Percentiles rank a stretch among this genome's conserved stretches.
Conservation (phyloP, 148 eudicot species). For the Beta vulgaris region DNA sequence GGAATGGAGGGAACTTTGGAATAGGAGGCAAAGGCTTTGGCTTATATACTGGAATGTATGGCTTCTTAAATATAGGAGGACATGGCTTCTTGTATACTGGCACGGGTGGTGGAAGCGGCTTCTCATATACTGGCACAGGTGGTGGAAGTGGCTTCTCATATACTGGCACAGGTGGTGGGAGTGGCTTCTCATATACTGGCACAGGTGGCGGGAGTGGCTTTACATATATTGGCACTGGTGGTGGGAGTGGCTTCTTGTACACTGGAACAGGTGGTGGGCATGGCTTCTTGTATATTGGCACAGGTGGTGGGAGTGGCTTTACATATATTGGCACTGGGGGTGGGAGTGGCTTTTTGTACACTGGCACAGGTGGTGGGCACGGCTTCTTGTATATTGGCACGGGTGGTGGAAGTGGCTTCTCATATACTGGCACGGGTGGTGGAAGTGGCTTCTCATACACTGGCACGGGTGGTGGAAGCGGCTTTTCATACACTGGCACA, state of each 20-base stretch:
- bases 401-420: conserved; percentile 16
- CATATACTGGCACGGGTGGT: conserved; percentile 16
- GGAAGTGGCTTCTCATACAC: conserved; percentile 16
- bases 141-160: conserved; percentile 19
- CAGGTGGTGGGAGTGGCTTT: conserved; percentile 21
- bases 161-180: conserved; percentile 26
- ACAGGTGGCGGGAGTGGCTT: conserved; percentile 26
- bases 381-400: conserved; percentile 23
- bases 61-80: conserved; percentile 3
- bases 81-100: conserved; percentile 19
- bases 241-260: conserved; percentile 24
- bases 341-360: conserved; percentile 14
- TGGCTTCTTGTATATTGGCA: conserved; percentile 28
- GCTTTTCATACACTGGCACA: conserved; percentile 11
- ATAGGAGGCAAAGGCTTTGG: conserved; percentile 19
- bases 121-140: conserved; percentile 17
- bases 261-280: conserved; percentile 33
- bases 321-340: conserved; percentile 22
- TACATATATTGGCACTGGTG: conserved; percentile 12
- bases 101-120: conserved; percentile 12
- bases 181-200: conserved; percentile 14
- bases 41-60: conserved; percentile 18
- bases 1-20: conserved; percentile 23
- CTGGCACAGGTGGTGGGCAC: conserved; percentile 21
- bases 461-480: conserved; percentile 15